Evolutionary conservation across 2,329 filamentous ascomycete species (phyloP).

Genomic region (Aureobasidium sp.): DNA sequence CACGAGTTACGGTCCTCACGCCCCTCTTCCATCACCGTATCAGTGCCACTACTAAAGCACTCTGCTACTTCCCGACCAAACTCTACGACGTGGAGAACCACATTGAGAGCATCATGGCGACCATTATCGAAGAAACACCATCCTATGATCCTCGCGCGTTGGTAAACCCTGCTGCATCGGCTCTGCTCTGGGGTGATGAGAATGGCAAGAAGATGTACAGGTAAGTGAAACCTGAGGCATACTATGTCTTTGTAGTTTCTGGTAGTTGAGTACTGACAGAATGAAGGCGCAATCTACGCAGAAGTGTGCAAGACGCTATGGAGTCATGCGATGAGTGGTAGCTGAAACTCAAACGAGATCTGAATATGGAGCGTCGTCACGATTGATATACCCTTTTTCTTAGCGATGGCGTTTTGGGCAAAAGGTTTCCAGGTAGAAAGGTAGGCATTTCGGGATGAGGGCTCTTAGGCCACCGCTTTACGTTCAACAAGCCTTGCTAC

Average conservation of each 20-base stretch:
- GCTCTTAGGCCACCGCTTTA: neutral
- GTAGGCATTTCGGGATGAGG: too few relatives aligned
- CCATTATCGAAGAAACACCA: constrained; percentile 79
- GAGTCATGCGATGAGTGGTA: constrained; percentile 25
- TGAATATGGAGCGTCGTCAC: neutral
- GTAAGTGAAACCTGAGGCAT: too few relatives aligned
- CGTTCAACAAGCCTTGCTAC: neutral
- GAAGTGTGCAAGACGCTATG: constrained; percentile 57
- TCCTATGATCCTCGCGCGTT: constrained; percentile 84
- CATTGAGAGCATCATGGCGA: constrained; percentile 71
- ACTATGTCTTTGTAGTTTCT: too few relatives aligned
- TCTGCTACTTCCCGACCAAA: constrained; percentile 70
- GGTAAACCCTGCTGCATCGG: constrained; percentile 78
- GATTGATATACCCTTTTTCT: neutral
- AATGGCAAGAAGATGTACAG: constrained; percentile 81
- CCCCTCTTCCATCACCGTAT: constrained; percentile 83
- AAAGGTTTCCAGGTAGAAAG: neutral
- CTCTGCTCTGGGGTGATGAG: constrained; percentile 73
- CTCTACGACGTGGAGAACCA: constrained; percentile 73
- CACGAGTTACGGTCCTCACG: constrained; percentile 72
- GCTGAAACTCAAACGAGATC: neutral
- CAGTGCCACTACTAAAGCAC: constrained; percentile 60
- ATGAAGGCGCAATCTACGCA: constrained; percentile 55
- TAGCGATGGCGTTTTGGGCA: constrained; percentile 5
- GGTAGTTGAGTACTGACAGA: too few relatives aligned